Percentiles rank a stretch among this genome's conserved stretches.
Conservation (phyloP, 345 rosid genomes). For the Eucalyptus curtisii region DNA sequence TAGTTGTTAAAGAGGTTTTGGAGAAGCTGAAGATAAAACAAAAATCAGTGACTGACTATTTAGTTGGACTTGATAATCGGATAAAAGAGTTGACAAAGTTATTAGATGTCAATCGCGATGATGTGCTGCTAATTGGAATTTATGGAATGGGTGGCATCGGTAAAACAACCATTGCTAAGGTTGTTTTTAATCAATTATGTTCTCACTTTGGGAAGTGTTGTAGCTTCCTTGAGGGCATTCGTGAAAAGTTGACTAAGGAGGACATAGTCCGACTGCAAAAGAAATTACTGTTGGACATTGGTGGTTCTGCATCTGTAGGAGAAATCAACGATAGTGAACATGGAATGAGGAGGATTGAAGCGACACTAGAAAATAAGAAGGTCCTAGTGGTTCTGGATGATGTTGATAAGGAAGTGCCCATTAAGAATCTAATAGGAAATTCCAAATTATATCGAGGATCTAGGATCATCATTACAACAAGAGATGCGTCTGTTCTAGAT, state of each 20-base stretch:
- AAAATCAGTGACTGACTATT: no score
- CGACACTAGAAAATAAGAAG: fast-evolving
- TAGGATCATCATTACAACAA: no score
- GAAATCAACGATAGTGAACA: neutral
- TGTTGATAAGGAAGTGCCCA: no score
- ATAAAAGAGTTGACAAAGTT: neutral
- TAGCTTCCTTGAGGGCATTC: neutral
- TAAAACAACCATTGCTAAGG: neutral
- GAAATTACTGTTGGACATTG: neutral
- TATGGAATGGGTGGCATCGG: neutral
- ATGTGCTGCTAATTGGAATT: neutral
- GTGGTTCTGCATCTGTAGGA: fast-evolving
- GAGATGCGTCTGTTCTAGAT: fast-evolving
- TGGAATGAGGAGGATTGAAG: neutral
- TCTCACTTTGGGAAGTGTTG: neutral
- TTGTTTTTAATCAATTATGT: no score
- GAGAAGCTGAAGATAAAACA: neutral
- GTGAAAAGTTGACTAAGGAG: neutral
- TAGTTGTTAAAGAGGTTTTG: neutral
- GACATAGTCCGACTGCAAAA: neutral
- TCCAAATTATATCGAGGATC: no score
- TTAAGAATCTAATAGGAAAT: no score
- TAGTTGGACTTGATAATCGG: neutral
- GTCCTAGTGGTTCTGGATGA: neutral
- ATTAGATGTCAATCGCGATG: neutral